Evolutionary conservation across 371 early-diverging fungal genomes (phyloP), one percentile per base, ranked within the genome.

Genomic region (Dichotomocladium elegans): DNA sequence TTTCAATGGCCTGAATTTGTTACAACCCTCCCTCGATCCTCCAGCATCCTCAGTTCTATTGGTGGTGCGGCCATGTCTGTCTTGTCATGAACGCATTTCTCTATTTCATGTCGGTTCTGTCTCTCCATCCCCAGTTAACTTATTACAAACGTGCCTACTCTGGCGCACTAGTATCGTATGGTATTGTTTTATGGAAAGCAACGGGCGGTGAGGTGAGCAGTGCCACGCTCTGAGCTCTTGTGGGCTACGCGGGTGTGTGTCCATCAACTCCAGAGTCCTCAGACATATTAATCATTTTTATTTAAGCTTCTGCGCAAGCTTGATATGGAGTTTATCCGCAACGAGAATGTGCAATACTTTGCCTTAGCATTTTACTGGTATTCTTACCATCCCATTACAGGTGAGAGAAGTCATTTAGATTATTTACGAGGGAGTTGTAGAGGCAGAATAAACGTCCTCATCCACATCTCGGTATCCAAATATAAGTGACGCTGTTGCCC

Each of bases 271-370:
- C n/a, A n/a, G n/a, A n/a, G n/a, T n/a, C n/a, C n/a, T n/a, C n/a
- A 33, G 28, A 24, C 4, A 27, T 26, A 37, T 2, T 15, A 51
- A 51, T 29, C 10, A n/a, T 30, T 19, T 35, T 51, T n/a, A 41
- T 14, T 29, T 54, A n/a, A 81, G 55, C 79, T 83, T 45, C 70
- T 78, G 21, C 53, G 85, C 30, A 27, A 35, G 14, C 49, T 54
- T 21, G 44, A 52, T 29, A 51, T 56, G 51, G 60, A 77, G 31
- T 55, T 92, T 28, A 61, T 91, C 26, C 72, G 76, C 42, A 91
- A 93, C 63, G 94, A 93, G 70, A 93, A 93, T 61, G 82, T 87
- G n/a, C 92, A 91, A 67, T 95, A 95, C 60, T 66, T 91, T 43
- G 62, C 91, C 25, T 74, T 93, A 52, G 92, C 94, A 2, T 62